Evolutionary conservation across 108 stramenopile species (phyloP), one percentile per base, ranked within the genome.

Genomic region (Stephanodiscus triporus): DNA sequence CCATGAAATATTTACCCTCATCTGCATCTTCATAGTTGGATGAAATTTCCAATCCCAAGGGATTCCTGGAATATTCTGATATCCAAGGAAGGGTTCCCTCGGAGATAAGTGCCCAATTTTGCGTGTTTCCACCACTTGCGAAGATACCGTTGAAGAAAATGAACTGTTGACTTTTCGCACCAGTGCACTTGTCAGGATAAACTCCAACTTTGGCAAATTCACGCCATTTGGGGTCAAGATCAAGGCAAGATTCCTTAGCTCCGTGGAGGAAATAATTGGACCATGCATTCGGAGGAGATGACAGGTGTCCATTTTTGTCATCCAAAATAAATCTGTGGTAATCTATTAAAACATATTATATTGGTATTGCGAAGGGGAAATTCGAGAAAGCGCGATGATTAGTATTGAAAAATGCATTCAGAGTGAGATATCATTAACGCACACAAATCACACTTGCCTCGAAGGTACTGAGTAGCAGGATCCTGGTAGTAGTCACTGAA

Each of bases 21-120:
- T 70, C 68, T 59, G 43, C 68, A 13, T 40, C 29, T 9, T 70
- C 56, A 43, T 70, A 70, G 14, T 16, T 42, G 19, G 68, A 70
- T 26, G 16, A 7, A 5, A 70, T 57, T 13, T 26, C 16, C 10
- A 58, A n/a, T 1, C 57, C 57, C 13, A 40, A 10, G 3, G 38
- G 55, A 43, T 70, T 70, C n/a, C 68, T 57, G 23, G 57, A 26
- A 32, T 10, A 30, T 40, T 42, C 60, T 0, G 26, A 58, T 24
- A 68, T 51, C 57, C 68, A 70, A 45, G 43, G 40, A 45, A 43
- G 29, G 24, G 4, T 56, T 10, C 56, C 68, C 57, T 61, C 60
- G 9, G 60, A 61, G 42, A 61, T 61, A 4, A 61, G 20, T 30
- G 38, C 20, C 60, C 60, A 61, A 20, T 22, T 19, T 22, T 5